These are phyloP conservation scores for Cenchrus fungigraminus DNA, from an alignment of 176 grass and related monocot genomes.

Conservation along the genomic window DNA sequence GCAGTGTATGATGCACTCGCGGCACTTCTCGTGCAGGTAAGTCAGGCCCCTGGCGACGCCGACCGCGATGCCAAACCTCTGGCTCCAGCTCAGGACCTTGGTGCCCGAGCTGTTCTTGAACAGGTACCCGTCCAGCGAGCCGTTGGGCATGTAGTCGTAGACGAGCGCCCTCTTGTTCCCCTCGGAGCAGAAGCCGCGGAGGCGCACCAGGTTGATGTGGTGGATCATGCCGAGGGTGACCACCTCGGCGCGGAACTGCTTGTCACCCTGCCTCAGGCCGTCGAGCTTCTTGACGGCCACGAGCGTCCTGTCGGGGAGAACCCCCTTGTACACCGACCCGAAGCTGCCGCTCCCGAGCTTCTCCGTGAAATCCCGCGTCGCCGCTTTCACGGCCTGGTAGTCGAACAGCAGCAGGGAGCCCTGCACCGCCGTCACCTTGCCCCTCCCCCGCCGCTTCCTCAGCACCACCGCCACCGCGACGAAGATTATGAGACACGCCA, in stretches of 20 bases:
- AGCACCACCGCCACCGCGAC: conserved; percentile 18
- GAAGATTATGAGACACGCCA: conserved; percentile 25
- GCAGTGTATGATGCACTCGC: conserved; percentile 60
- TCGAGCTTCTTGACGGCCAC: conserved; percentile 58
- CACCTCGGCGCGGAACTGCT: conserved; percentile 59
- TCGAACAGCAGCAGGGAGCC: conserved; percentile 53
- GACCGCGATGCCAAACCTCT: conserved; percentile 31
- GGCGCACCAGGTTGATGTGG: conserved; percentile 54
- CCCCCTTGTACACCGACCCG: conserved; percentile 47
- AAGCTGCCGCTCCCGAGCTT: conserved; percentile 60
- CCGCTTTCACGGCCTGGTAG: conserved; percentile 41
- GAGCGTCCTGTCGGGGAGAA: conserved; percentile 35
- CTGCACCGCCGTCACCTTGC: conserved; percentile 51
- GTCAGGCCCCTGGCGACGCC: conserved; percentile 46
- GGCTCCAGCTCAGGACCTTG: conserved; percentile 45
- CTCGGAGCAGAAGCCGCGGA: conserved; percentile 55
- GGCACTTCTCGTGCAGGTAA: conserved; percentile 56
- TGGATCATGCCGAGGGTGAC: conserved; percentile 55
- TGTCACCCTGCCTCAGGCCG: conserved; percentile 47
- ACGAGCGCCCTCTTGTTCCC: conserved; percentile 54
- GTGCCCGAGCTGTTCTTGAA: conserved; percentile 33
- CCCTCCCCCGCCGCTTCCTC: conserved; percentile 40
- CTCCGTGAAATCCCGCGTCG: conserved; percentile 49
- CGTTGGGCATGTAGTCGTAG: conserved; percentile 57
- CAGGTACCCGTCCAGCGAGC: conserved; percentile 49